These are phyloP conservation scores for Porcisia deanei DNA, from an alignment of 208 protist genomes.

Conservation along the genomic window DNA sequence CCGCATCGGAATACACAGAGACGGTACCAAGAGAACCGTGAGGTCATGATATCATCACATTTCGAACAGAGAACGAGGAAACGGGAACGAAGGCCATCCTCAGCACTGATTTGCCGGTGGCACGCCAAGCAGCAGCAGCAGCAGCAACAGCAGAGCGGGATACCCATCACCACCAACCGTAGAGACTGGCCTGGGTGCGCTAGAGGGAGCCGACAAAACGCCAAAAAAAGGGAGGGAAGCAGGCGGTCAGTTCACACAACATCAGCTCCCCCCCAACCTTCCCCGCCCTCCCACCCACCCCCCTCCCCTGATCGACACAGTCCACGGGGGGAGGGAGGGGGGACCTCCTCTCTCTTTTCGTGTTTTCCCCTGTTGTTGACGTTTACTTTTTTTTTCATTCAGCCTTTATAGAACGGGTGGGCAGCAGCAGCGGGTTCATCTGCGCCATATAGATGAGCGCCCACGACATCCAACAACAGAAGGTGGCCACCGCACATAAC, in stretches of 20 bases:
- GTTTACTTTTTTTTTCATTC: conserved; percentile 35
- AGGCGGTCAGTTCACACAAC: no score
- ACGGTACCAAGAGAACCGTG: neutral
- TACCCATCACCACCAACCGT: neutral
- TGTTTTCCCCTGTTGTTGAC: no score
- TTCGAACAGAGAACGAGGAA: neutral
- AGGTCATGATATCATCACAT: neutral
- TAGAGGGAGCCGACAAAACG: neutral
- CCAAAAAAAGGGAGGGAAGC: neutral
- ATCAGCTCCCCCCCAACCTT: no score
- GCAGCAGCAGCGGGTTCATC: conserved; percentile 88
- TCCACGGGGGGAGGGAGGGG: neutral
- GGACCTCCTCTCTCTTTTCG: no score
- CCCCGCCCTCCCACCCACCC: no score
- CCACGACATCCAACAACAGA: conserved; percentile 94
- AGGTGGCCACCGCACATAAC: conserved; percentile 60
- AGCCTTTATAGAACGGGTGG: conserved; percentile 81
- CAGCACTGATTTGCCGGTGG: neutral
- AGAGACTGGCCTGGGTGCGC: neutral
- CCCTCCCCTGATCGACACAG: no score
- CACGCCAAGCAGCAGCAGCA: neutral
- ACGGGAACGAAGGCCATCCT: neutral
- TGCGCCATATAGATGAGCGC: conserved; percentile 94
- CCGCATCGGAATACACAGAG: neutral
- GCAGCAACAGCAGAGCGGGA: neutral